Evolutionary conservation across 2,329 filamentous ascomycete genomes (phyloP).

Genomic region (Trichophyton rubrum): DNA sequence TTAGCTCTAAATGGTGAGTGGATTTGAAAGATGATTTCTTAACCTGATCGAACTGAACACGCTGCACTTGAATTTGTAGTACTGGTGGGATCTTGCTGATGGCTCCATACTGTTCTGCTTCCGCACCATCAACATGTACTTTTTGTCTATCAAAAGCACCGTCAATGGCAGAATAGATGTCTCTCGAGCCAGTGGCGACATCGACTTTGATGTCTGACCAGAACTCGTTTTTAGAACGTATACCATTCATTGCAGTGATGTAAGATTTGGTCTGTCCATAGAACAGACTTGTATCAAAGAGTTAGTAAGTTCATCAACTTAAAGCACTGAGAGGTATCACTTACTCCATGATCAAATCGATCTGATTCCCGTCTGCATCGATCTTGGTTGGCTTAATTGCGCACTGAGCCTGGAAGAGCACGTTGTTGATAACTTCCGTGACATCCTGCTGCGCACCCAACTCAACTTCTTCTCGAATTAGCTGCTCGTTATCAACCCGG

Average conservation of each 20-base stretch:
- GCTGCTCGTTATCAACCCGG: constrained; percentile 23
- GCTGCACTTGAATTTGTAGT: constrained; percentile 78
- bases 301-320: not conserved
- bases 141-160: constrained; percentile 71
- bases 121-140: constrained; percentile 51
- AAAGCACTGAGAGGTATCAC: constrained; percentile 4
- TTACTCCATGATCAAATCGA: constrained; percentile 62
- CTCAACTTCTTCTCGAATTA: constrained; percentile 40
- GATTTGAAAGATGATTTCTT: constrained; percentile 55
- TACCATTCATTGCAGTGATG: constrained; percentile 34
- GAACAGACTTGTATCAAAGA: constrained; percentile 31
- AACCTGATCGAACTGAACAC: constrained; percentile 58
- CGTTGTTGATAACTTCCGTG: constrained; percentile 86
- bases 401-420: constrained; percentile 79
- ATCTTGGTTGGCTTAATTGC: constrained; percentile 62
- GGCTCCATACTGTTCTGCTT: constrained; percentile 53
- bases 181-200: constrained; percentile 45
- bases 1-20: constrained; percentile 63
- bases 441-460: constrained; percentile 78
- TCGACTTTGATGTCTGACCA: constrained; percentile 54
- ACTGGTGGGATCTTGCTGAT: constrained; percentile 70
- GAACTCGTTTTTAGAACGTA: constrained; percentile 42
- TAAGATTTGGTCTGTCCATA: constrained; percentile 37
- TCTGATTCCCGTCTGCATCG: constrained; percentile 60
- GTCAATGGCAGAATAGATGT: constrained; percentile 74